Base-by-base conservation (phyloP, 805 yeast species). In the Ogataea minuta region DNA sequence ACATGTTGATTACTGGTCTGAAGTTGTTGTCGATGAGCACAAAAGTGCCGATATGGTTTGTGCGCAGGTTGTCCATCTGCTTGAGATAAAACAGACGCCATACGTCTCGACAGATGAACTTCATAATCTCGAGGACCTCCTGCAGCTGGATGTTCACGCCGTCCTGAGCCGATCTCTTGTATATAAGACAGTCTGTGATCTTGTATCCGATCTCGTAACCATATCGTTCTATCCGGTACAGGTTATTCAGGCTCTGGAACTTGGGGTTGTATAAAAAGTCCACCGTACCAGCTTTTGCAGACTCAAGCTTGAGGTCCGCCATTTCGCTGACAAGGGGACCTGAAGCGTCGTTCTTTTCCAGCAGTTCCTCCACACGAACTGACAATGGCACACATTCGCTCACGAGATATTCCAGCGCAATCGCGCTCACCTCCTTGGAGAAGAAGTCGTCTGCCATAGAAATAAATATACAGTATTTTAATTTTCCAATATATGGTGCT, bases 11-110 rank as follows among this genome's bases (percentile, higher is more conserved):
- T 28, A 85, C 72, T 36, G 75, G 67, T 39, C 71, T 71, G 64
- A 81, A 83, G 38, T 65, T 65, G 57, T 74, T 77, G 57, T 87
- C 96, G 8, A 86, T 77, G 30, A 87, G 68, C 17, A 88, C 91
- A 60, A 79, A 86, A 0, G 90, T 84, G 6, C 93, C 83, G 26
- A 95, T 66, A 59, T 93, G 97, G 57, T 93, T 93, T 1, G 99
- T 93, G 45, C 95, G 76, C 43, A 93, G 70, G 50, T 88, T 89
- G 59, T 90, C 97, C 70, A 93, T 86, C 59, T 85, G 96, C 62
- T 89, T 91, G 26, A 80, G 77, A 63, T 78, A 88, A 20, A 91
- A 57, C 37, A 74, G 64, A 51, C 76, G 79, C 98, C 98, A 93
- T 20, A 90, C 83, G 50, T 90, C 97, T 31, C 95, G 74, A 59